Evolutionary conservation across 805 yeast genomes (phyloP).

Genomic region (Kazachstania kunashirensis): DNA sequence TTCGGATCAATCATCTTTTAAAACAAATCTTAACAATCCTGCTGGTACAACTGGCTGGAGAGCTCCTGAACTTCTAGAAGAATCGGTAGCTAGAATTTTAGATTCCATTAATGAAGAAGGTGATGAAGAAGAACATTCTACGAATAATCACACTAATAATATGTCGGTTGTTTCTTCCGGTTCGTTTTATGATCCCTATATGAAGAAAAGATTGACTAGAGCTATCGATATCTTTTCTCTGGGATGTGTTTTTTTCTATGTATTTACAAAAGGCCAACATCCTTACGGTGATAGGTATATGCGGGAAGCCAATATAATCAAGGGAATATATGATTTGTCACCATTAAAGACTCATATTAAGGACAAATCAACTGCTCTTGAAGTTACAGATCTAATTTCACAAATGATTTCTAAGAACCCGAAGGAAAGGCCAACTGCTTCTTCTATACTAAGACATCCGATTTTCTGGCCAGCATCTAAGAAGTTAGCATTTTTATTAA

Average conservation of each 20-base stretch:
- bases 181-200: constrained; percentile 31
- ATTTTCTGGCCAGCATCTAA: constrained; percentile 71
- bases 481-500: constrained; percentile 73
- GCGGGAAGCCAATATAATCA: constrained; percentile 82
- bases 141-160: constrained; percentile 1
- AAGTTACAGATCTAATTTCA: constrained; percentile 62
- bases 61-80: constrained; percentile 73
- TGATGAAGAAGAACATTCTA: constrained; percentile 27
- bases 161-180: constrained; percentile 9
- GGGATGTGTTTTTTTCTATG: constrained; percentile 89
- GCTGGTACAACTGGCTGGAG: constrained; percentile 99
- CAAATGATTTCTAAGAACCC: constrained; percentile 69
- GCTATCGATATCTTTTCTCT: constrained; percentile 89
- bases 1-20: constrained; percentile 83
- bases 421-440: constrained; percentile 58
- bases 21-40: constrained; percentile 76
- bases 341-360: constrained; percentile 26
- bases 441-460: constrained; percentile 68
- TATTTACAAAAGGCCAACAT: constrained; percentile 73
- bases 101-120: constrained; percentile 14
- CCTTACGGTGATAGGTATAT: constrained; percentile 91
- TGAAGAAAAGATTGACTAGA: constrained; percentile 61
- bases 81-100: constrained; percentile 7
- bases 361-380: constrained; percentile 32
- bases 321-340: constrained; percentile 47